These are phyloP conservation scores for Kazachstania martiniae DNA, from an alignment of 805 yeast genomes.

Conservation along the genomic window DNA sequence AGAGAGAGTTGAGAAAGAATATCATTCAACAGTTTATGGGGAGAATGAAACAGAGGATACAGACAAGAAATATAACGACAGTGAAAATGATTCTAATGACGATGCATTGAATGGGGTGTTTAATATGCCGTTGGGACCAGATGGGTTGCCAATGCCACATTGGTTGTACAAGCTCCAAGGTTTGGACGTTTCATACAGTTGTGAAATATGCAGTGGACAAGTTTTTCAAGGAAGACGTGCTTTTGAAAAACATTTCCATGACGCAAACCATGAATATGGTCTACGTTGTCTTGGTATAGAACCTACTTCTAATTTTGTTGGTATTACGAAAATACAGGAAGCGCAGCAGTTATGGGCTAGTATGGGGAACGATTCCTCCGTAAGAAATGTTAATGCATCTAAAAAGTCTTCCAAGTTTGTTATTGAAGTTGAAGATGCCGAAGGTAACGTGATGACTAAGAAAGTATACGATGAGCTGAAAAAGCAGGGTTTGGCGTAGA, in stretches of 20 bases:
- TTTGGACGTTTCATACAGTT: slow-evolving; percentile 52
- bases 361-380: slow-evolving; percentile 11
- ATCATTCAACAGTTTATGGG: slow-evolving; percentile 29
- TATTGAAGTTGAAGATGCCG: slow-evolving; percentile 81
- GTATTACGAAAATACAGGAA: slow-evolving; percentile 56
- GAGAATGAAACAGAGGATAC: slow-evolving; percentile 32
- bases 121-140: slow-evolving; percentile 71
- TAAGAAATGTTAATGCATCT: slow-evolving; percentile 14
- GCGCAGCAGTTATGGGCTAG: slow-evolving; percentile 49
- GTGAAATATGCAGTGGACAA: slow-evolving; percentile 81
- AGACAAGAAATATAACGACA: slow-evolving; percentile 2
- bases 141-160: slow-evolving; percentile 84
- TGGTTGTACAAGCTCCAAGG: slow-evolving; percentile 93
- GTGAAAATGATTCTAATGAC: slow-evolving; percentile 13
- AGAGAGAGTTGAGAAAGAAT: slow-evolving; percentile 30
- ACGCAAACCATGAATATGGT: slow-evolving; percentile 60
- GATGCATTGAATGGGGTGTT: slow-evolving; percentile 16
- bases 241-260: slow-evolving; percentile 69
- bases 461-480: slow-evolving; percentile 76
- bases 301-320: slow-evolving; percentile 44
- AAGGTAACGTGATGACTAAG: slow-evolving; percentile 86
- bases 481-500: slow-evolving; percentile 69
- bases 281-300: slow-evolving; percentile 63
- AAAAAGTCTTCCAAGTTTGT: slow-evolving; percentile 17
- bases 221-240: slow-evolving; percentile 62